phyloP scores from a whole-genome alignment of 2,329 filamentous ascomycete genomes.

The Claviceps paspali region DNA sequence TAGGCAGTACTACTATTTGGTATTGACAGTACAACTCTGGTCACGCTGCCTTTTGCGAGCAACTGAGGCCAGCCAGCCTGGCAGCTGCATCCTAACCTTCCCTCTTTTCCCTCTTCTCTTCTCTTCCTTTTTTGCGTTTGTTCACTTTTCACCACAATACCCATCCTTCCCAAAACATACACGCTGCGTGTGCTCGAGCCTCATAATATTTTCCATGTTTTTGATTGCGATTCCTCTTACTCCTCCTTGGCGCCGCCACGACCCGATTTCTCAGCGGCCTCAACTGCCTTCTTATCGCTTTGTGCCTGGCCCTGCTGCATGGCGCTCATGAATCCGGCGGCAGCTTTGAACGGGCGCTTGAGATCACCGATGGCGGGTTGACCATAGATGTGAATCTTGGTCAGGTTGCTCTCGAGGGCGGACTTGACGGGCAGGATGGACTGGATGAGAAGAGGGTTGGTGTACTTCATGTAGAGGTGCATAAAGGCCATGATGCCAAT shows the following conservation, averaged over 20 bases:
- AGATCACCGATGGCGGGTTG: conserved; percentile 78
- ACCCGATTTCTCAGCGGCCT: conserved; percentile 62
- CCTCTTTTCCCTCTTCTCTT: not conserved
- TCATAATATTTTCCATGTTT: not conserved
- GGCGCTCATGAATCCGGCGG: conserved; percentile 67
- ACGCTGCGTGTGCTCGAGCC: not conserved
- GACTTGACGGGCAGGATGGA: conserved; percentile 96
- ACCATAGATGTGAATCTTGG: conserved; percentile 90
- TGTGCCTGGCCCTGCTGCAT: conserved; percentile 61
- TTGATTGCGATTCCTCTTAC: conserved; percentile 23
- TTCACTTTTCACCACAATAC: too few species aligned
- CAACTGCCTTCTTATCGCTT: conserved; percentile 83
- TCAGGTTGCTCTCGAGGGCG: conserved; percentile 84
- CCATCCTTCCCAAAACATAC: not conserved
- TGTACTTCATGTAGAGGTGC: conserved; percentile 99
- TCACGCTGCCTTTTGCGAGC: too few species aligned
- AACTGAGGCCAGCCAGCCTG: not conserved
- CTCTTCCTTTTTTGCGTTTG: not conserved
- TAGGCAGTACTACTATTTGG: too few species aligned
- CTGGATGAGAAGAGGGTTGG: conserved; percentile 96
- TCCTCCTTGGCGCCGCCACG: conserved; percentile 59
- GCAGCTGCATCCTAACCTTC: too few species aligned
- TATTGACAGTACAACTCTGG: too few species aligned
- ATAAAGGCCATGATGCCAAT: conserved; percentile 97
- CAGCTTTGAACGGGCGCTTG: conserved; percentile 87